A percentile compares a stretch with the other conserved stretches of the same genome.
Conservation (phyloP, 129 eudicot genomes). For the Escallonia rubra region DNA sequence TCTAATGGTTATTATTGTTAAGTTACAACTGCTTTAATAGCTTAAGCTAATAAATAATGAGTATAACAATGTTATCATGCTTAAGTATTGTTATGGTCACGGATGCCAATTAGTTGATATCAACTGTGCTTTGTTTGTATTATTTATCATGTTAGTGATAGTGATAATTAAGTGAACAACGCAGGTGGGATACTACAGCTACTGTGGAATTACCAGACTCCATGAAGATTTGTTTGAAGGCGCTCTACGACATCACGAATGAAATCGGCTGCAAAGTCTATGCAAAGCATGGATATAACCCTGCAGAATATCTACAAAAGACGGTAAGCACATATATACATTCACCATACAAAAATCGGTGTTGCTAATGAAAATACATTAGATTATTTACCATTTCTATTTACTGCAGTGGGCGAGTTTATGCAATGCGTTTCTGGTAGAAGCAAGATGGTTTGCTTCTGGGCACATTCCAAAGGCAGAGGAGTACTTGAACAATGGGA, state of each 20-base stretch:
- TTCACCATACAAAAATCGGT: no score
- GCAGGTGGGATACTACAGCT: constrained; percentile 50
- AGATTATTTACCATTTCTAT: neutral
- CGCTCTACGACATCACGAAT: constrained; percentile 36
- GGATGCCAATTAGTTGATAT: no score
- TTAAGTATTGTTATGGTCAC: no score
- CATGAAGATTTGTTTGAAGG: constrained; percentile 44
- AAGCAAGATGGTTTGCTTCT: constrained; percentile 49
- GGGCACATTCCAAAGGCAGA: constrained; percentile 34
- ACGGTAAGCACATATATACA: constrained; percentile 14
- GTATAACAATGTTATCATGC: no score
- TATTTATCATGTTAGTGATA: no score
- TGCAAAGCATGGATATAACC: constrained; percentile 38
- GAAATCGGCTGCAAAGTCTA: constrained; percentile 31
- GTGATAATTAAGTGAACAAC: neutral
- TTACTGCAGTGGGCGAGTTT: constrained; percentile 48
- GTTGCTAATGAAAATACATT: no score
- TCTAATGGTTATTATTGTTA: no score
- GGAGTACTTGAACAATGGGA: constrained; percentile 44
- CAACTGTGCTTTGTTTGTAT: no score
- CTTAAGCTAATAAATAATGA: no score
- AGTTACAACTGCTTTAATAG: no score
- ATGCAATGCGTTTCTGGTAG: constrained; percentile 54
- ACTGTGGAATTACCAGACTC: constrained; percentile 39
- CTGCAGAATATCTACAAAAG: constrained; percentile 25